Base-by-base conservation (phyloP, 352 stramenopile genomes). In the Globisporangium yorkense region DNA sequence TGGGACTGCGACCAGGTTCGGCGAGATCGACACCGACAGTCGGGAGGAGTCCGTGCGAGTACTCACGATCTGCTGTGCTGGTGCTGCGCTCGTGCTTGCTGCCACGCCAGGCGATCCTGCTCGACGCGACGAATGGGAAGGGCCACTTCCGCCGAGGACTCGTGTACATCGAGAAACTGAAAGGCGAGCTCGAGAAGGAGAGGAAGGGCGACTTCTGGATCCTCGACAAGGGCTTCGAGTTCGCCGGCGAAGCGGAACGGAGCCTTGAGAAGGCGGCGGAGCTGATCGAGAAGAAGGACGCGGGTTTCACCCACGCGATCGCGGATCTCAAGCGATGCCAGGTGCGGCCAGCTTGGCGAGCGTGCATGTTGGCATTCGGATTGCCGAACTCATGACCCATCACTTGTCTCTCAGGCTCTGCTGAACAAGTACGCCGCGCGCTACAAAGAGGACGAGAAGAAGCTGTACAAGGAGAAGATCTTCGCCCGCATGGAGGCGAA, bases 391-490 rank as follows among this genome's bases (percentile, higher is more conserved):
- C 13, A 44, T 27, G 24, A 27, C 24, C 1, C 24, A 27, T 27
- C 24, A 27, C 24, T 27, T 27, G 24, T 27, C 24, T 27, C 24
- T 27, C 27, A 87, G 67, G 68, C 70, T 20, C n/a, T 81, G 48
- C 56, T 94, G 52, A 60, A 65, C 37, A 74, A 87, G 54, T 88
- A 78, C 51, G 70, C 73, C 1, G 61, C 67, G 18, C 86, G 85
- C 40, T 94, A 94, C 71, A 90, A 90, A 59, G 77, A 92, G 69
- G 77, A 86, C 29, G 82, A 94, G 67, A 94, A 92, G 65, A 92
- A 88, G 65, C 60, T 94, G 56, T 92, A 92, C 74, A 91, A 90
- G 55, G 84, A 94, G 51, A 91, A 92, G 65, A 94, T 94, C 56
- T 92, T 94, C 56, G 81, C 90, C 41, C 78, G 82, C 24, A 75